Conservation (phyloP, 306 rosid genomes). For the Rubus parviflorus region DNA sequence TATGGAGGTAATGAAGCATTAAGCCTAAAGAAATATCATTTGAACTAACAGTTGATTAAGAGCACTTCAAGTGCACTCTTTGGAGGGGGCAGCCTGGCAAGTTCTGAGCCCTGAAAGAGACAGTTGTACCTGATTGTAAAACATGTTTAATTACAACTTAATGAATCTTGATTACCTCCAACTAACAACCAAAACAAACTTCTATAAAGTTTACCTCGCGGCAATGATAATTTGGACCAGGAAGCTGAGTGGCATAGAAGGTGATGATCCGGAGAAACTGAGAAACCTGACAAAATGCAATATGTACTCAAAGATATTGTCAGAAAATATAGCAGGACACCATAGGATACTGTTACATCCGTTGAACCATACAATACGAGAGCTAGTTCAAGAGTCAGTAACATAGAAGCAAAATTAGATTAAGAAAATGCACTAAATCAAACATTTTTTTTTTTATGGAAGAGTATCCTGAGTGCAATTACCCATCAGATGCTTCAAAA, state of each 20-base stretch:
- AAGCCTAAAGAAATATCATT: neutral
- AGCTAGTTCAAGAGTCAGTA: neutral
- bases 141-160: slow-evolving; percentile 10
- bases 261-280: slow-evolving; percentile 76
- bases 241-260: slow-evolving; percentile 87
- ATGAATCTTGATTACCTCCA: slow-evolving; percentile 11
- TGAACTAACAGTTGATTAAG: slow-evolving; percentile 39
- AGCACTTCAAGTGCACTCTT: slow-evolving; percentile 42
- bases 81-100: slow-evolving; percentile 49
- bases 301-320: slow-evolving; percentile 3
- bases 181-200: slow-evolving; percentile 4
- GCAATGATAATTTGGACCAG: slow-evolving; percentile 91
- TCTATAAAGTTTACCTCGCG: slow-evolving; percentile 49
- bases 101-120: slow-evolving; percentile 53
- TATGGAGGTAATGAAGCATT: neutral
- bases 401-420: neutral
- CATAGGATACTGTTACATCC: slow-evolving; percentile 2
- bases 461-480: neutral
- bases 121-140: slow-evolving; percentile 34
- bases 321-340: slow-evolving; percentile 8
- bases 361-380: neutral
- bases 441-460: neutral
- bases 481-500: neutral
- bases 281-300: slow-evolving; percentile 50
- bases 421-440: neutral